Evolutionary conservation across 768 basidiomycete genomes (phyloP).

Genomic region (Tremella yokohamensis): DNA sequence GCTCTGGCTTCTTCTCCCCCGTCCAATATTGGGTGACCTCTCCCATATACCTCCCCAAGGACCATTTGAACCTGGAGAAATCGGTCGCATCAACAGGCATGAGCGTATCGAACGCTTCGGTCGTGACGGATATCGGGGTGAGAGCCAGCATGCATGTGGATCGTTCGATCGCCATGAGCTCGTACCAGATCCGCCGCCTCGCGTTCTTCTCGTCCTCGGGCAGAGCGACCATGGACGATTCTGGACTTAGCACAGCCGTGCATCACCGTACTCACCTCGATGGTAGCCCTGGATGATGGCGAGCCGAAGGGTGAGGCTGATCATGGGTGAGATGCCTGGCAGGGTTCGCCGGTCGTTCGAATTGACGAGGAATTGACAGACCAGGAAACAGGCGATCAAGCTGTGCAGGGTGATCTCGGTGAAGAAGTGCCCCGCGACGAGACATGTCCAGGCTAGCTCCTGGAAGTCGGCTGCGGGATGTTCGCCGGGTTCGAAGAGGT

Average conservation of each 20-base stretch:
- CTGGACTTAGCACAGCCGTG: background rate
- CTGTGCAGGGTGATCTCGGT: background rate
- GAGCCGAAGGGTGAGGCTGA: background rate
- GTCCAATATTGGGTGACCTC: background rate
- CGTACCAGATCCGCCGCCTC: conserved; percentile 4
- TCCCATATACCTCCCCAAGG: background rate
- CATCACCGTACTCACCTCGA: background rate
- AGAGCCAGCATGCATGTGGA: background rate
- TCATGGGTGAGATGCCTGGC: background rate
- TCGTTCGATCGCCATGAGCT: background rate
- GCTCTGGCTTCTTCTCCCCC: background rate
- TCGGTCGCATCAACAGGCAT: background rate
- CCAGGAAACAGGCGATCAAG: background rate
- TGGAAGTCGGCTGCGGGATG: background rate
- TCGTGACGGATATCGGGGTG: conserved; percentile 1
- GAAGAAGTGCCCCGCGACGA: background rate
- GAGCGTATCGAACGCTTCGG: background rate
- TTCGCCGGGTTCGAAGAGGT: background rate
- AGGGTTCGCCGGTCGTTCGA: background rate
- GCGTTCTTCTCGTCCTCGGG: conserved; percentile 1
- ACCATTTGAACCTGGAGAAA: conserved; percentile 2
- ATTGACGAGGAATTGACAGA: conserved; percentile 3
- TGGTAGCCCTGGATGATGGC: conserved; percentile 2
- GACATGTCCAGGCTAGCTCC: conserved; percentile 2
- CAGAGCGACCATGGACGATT: background rate